phyloP scores from a whole-genome alignment of 2,329 filamentous ascomycete species.

The Paecilomyces sp. region DNA sequence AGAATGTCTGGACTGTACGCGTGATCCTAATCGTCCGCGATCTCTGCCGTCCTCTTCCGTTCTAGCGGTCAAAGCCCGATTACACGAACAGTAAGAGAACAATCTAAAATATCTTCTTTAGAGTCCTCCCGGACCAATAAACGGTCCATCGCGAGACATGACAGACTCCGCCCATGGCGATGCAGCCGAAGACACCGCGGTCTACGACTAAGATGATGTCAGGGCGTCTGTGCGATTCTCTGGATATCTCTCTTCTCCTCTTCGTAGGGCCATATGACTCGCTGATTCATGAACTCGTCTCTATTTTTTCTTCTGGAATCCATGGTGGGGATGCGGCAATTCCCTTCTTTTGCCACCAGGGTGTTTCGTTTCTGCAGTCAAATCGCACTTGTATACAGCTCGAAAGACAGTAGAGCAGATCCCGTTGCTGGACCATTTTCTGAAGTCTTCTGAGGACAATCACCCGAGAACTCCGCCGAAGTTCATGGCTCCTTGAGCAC shows the following conservation, averaged over 20 bases:
- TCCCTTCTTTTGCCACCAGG: background rate
- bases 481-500: background rate
- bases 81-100: background rate
- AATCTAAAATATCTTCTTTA: background rate
- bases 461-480: background rate
- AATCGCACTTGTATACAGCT: background rate
- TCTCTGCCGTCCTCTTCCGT: background rate
- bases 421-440: background rate
- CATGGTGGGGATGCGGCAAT: background rate
- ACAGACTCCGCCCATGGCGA: background rate
- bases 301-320: background rate
- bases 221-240: background rate
- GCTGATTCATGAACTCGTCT: background rate
- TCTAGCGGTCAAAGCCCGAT: background rate
- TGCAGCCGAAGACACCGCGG: background rate
- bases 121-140: background rate
- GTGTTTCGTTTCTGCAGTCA: background rate
- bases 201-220: background rate
- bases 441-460: background rate
- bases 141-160: background rate
- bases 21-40: background rate
- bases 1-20: background rate
- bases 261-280: background rate
- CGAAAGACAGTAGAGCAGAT: background rate
- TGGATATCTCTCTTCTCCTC: background rate